Evolutionary conservation across 1,139 yeast genomes (phyloP).

Genomic region (Sugiyamaella xylanicola): DNA sequence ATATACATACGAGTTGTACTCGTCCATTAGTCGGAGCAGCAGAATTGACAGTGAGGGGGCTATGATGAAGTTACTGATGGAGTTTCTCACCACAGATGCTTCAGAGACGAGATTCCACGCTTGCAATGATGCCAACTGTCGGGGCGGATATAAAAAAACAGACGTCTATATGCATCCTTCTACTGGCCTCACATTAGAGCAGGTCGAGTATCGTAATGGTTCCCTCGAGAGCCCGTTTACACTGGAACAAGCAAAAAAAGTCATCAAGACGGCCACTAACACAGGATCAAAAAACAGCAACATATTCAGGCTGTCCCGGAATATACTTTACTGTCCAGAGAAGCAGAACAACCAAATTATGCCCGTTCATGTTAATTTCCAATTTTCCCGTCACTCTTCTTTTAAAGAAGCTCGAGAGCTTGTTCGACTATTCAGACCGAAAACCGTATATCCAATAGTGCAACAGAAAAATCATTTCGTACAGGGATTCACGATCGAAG

Average conservation of each 20-base stretch:
- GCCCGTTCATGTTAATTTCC: conserved; percentile 47
- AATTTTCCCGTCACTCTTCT: conserved; percentile 61
- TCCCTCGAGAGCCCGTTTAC: not conserved
- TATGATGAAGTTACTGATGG: conserved; percentile 6
- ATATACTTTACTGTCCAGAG: conserved; percentile 7
- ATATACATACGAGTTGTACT: conserved; percentile 32
- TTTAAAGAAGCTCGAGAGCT: conserved; percentile 50
- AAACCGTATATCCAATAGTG: conserved; percentile 52
- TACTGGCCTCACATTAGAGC: not conserved
- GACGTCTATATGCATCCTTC: conserved; percentile 1
- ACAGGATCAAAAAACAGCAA: not conserved
- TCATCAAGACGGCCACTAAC: not conserved
- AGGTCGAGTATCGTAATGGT: conserved; percentile 1
- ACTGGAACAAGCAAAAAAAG: not conserved
- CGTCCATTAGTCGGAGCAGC: conserved; percentile 1
- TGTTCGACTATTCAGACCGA: conserved; percentile 46
- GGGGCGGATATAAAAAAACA: not conserved
- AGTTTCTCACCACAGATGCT: conserved; percentile 32
- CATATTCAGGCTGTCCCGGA: not conserved
- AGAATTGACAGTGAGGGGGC: conserved; percentile 10
- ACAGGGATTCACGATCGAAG: conserved; percentile 49
- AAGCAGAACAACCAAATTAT: conserved; percentile 42
- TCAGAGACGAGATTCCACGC: conserved; percentile 41
- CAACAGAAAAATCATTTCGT: conserved; percentile 46
- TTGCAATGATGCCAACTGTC: conserved; percentile 33